phyloP scores from a whole-genome alignment of 768 basidiomycete genomes.

The Flagelloscypha sp. region DNA sequence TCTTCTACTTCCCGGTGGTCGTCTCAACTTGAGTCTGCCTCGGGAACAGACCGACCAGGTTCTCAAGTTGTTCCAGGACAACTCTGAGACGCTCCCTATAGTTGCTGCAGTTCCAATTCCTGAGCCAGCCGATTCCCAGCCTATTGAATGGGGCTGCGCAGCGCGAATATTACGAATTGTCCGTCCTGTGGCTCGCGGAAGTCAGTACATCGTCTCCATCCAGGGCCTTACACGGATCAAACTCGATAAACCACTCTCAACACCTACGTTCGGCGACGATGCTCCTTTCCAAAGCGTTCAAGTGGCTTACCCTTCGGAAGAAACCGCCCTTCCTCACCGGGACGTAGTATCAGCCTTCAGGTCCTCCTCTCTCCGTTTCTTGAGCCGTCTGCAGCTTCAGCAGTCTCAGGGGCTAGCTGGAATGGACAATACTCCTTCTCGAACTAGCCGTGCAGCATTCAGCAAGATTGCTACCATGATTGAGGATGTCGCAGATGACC shows the following conservation, averaged over 20 bases:
- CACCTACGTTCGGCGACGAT: conserved; percentile 17
- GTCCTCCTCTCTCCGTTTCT: conserved; percentile 51
- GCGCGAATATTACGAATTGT: conserved; percentile 66
- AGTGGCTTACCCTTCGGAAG: conserved; percentile 40
- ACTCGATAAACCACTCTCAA: conserved; percentile 32
- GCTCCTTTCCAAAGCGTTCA: conserved; percentile 29
- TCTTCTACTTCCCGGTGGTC: conserved; percentile 66
- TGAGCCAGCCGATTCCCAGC: conserved; percentile 13
- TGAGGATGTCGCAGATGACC: conserved; percentile 57
- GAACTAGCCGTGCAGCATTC: conserved; percentile 64
- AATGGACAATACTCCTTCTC: conserved; percentile 33
- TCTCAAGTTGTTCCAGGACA: conserved; percentile 56
- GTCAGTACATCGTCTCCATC: conserved; percentile 62
- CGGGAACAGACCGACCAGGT: conserved; percentile 55
- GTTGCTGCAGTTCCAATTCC: conserved; percentile 56
- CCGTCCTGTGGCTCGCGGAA: conserved; percentile 48
- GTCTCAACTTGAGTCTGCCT: conserved; percentile 60
- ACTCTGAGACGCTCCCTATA: conserved; percentile 60
- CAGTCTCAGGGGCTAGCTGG: conserved; percentile 34
- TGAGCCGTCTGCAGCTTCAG: conserved; percentile 55
- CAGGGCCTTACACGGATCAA: conserved; percentile 65
- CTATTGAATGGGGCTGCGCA: conserved; percentile 57
- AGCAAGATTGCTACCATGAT: conserved; percentile 62
- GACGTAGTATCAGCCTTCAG: conserved; percentile 63
- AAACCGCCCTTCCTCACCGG: conserved; percentile 32